A percentile compares a stretch with the other conserved stretches of the same genome.
These are phyloP conservation scores for Curvularia hawaiiensis DNA, from an alignment of 2,329 filamentous ascomycete species.

Conservation along the genomic window DNA sequence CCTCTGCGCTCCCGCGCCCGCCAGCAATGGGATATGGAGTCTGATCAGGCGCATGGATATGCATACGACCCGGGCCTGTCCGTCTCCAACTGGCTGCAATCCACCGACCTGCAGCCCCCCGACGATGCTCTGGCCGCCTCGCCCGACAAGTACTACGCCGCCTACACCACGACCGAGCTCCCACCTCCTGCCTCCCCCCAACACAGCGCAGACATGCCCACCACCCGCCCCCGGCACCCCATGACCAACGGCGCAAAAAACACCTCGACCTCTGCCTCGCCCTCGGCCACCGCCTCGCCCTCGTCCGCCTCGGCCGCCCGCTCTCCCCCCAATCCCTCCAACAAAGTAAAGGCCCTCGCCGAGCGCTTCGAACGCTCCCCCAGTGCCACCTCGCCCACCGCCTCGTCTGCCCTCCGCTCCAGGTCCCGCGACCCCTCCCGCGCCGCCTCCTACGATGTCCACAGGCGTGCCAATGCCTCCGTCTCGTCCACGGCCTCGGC, in stretches of 20 bases:
- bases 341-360: constrained; percentile 46
- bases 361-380: constrained; percentile 45
- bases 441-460: constrained; percentile 18
- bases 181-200: constrained; percentile 15
- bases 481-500: constrained; percentile 37
- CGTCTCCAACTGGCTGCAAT: constrained; percentile 40
- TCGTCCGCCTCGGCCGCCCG: constrained; percentile 31
- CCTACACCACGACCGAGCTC: constrained; percentile 24
- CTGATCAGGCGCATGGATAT: constrained; percentile 20
- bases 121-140: constrained; percentile 26
- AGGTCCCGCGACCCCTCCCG: constrained; percentile 28
- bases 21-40: constrained; percentile 22
- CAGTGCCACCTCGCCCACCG: constrained; percentile 28
- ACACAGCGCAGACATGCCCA: constrained; percentile 23
- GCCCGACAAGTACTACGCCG: constrained; percentile 40
- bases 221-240: constrained; percentile 35
- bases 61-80: constrained; percentile 19
- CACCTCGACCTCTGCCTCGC: constrained; percentile 33
- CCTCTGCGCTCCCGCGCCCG: constrained; percentile 15
- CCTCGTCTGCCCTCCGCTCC: constrained; percentile 28
- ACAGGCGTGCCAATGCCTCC: constrained; percentile 22
- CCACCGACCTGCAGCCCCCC: constrained; percentile 31
- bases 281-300: constrained; percentile 39
- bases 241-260: constrained; percentile 37
- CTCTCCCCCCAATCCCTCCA: constrained; percentile 28